Evolutionary conservation across 2,329 filamentous ascomycete species (phyloP).

Genomic region (Alternaria sp.): DNA sequence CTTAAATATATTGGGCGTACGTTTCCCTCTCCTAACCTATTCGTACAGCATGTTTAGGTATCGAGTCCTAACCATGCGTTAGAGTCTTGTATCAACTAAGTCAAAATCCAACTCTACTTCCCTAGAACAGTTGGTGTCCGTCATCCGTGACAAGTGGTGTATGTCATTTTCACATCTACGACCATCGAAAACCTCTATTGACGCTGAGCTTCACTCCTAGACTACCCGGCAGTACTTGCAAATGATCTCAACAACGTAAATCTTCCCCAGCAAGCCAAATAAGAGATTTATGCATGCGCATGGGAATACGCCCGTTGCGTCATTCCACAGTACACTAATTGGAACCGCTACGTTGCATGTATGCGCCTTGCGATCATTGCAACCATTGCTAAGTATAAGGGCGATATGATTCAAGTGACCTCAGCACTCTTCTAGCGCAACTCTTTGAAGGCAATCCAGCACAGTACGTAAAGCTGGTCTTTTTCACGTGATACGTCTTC

Average conservation of each 20-base stretch:
- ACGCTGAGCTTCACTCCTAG: neutral
- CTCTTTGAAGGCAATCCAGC: neutral
- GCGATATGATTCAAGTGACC: conserved; percentile 20
- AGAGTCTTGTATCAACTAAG: too few species aligned
- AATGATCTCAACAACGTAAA: neutral
- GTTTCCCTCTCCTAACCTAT: too few species aligned
- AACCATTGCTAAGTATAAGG: conserved; percentile 30
- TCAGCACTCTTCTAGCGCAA: neutral
- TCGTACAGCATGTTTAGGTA: too few species aligned
- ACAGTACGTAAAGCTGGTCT: neutral
- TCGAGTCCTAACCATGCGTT: too few species aligned
- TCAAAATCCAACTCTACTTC: too few species aligned
- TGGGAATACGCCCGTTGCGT: conserved; percentile 35
- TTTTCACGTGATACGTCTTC: too few species aligned
- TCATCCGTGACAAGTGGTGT: conserved; percentile 1
- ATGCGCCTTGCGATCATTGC: conserved; percentile 30
- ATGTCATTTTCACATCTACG: neutral
- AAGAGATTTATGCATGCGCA: conserved; percentile 29
- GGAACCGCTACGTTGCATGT: conserved; percentile 31
- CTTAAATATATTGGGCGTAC: too few species aligned
- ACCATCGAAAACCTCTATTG: too few species aligned
- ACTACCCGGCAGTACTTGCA: neutral
- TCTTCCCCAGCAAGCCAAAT: neutral
- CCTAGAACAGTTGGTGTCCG: too few species aligned
- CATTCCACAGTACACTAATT: conserved; percentile 33